Evolutionary conservation across 805 yeast genomes (phyloP), one percentile per base, ranked within the genome.

Genomic region (Metschnikowia chrysomelidarum): DNA sequence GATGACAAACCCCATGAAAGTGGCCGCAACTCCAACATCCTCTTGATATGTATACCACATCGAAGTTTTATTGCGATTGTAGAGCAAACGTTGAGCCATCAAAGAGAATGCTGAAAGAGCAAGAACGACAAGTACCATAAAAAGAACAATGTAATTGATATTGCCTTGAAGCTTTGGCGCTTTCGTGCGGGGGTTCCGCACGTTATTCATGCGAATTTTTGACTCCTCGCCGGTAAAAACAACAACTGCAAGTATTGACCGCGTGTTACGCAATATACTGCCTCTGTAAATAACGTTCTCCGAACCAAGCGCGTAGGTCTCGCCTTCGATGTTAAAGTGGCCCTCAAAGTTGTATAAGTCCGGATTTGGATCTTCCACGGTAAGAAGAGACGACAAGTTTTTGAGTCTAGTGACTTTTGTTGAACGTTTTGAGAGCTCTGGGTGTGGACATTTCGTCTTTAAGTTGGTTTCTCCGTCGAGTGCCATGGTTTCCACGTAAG

Each of bases 401-500:
- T 69, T 70, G 33, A 86, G 54, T 0, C 74, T 75, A 2, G 69
- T 56, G 0, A 78, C 82, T 3, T 70, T 63, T 15, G 70, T 63
- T 27, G 81, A 67, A 8, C 59, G 44, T 11, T 73, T 72, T 25
- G 80, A 70, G 2, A 91, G 47, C 41, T 80, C 85, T 2, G 73
- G 67, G 43, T 81, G 83, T 0, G 96, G 85, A 13, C 65, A 62
- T 49, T 77, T 80, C 6, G 85, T 71, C 57, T 93, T 93, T 42
- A 93, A 67, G 54, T 88, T 91, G 0, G 98, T 93, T 59, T 93
- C 98, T 32, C 99, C 99, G 60, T 93, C 98, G 31, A 93, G 69
- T 1, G 96, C 98, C 91, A 91, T 88, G 1, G 99, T 93, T 58
- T 93, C 99, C 13, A 89, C 79, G 46, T 77, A 86, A 1, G 86